Conservation (phyloP, 2,329 filamentous ascomycete genomes). For the Aureobasidium lini region DNA sequence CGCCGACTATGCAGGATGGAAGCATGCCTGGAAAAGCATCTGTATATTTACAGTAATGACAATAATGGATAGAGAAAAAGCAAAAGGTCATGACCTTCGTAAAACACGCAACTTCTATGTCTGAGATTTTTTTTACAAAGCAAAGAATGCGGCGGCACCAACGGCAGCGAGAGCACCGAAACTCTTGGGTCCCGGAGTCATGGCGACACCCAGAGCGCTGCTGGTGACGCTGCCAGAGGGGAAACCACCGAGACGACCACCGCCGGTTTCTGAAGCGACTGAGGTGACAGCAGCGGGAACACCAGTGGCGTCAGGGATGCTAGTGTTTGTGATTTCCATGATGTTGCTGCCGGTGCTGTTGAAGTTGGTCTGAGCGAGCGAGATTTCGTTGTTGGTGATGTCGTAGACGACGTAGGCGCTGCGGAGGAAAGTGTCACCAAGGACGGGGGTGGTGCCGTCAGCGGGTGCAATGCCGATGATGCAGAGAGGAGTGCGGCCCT, state of each 20-base stretch:
- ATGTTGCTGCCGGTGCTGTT: conserved; percentile 47
- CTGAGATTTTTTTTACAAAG: conserved; percentile 17
- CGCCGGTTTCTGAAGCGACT: conserved; percentile 36
- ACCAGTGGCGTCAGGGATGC: conserved; percentile 47
- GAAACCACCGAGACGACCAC: conserved; percentile 32
- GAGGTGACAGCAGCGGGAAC: conserved; percentile 45
- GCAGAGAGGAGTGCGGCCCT: conserved; percentile 34
- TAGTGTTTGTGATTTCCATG: conserved; percentile 45
- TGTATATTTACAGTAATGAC: not conserved
- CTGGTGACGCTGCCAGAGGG: conserved; percentile 6
- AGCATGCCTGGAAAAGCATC: not conserved
- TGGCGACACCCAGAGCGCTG: conserved; percentile 14
- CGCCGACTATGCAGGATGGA: not conserved
- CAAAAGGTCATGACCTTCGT: conserved; percentile 5
- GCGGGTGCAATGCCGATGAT: conserved; percentile 46
- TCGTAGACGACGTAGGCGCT: conserved; percentile 59
- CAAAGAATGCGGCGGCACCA: conserved; percentile 22
- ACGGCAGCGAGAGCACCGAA: conserved; percentile 23
- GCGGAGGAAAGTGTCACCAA: conserved; percentile 57
- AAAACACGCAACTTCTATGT: not conserved
- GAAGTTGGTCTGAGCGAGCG: conserved; percentile 54
- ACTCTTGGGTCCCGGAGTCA: conserved; percentile 21
- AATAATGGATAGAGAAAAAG: not conserved
- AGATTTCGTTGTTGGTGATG: conserved; percentile 52
- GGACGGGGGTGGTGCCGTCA: conserved; percentile 40